phyloP scores from a whole-genome alignment of 129 eudicot species.

The Centella asiatica region DNA sequence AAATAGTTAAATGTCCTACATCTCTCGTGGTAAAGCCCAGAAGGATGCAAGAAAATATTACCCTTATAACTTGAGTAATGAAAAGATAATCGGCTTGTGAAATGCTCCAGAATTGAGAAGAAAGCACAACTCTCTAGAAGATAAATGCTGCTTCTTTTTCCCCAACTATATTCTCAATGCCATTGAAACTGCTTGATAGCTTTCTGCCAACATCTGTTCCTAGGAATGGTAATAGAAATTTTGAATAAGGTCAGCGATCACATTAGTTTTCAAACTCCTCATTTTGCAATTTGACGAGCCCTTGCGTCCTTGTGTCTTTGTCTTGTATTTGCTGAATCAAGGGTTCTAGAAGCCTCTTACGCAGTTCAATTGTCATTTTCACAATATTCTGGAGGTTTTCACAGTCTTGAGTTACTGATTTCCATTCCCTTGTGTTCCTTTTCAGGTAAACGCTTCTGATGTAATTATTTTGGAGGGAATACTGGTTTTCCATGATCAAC shows the following conservation, averaged over 20 bases:
- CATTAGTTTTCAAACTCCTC: neutral
- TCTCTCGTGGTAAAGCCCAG: no score
- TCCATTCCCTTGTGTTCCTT: neutral
- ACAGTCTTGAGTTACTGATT: neutral
- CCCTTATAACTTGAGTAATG: no score
- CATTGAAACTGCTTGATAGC: no score
- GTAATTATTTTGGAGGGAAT: conserved; percentile 83
- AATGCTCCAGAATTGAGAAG: no score
- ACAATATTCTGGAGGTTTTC: neutral
- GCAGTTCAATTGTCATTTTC: neutral
- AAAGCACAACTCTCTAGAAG: no score
- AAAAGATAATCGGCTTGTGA: no score
- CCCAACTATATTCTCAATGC: no score
- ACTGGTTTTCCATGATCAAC: conserved; percentile 76
- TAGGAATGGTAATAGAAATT: neutral
- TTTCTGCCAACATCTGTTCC: neutral
- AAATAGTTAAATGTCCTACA: no score
- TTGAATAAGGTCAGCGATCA: neutral
- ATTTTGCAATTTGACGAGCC: neutral
- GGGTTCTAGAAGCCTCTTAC: neutral
- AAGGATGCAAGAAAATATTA: no score
- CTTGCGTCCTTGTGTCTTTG: neutral
- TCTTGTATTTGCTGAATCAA: neutral
- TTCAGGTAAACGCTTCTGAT: conserved; percentile 86
- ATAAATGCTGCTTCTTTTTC: no score